Percentiles rank a stretch among this genome's conserved stretches.
phyloP scores from a whole-genome alignment of 2,329 filamentous ascomycete species.

The Tolypocladium paradoxum region DNA sequence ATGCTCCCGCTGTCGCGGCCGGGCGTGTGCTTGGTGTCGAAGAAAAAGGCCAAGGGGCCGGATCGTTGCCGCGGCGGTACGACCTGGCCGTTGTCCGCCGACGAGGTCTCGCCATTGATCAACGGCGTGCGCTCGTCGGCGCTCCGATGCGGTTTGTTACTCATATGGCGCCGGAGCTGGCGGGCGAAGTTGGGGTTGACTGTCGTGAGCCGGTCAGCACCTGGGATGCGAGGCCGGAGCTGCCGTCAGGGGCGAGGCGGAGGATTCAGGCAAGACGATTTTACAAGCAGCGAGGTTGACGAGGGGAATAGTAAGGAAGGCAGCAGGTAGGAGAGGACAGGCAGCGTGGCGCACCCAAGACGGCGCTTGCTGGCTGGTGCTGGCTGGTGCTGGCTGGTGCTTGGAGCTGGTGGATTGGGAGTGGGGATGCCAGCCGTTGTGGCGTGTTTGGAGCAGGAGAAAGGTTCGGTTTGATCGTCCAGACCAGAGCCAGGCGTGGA shows the following conservation, averaged over 20 bases:
- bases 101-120: slow-evolving; percentile 24
- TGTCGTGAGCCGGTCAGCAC: slow-evolving; percentile 13
- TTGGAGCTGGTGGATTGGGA: background rate
- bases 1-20: slow-evolving; percentile 38
- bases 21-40: slow-evolving; percentile 38
- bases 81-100: slow-evolving; percentile 9
- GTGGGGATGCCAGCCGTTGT: background rate
- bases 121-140: slow-evolving; percentile 31
- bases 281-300: background rate
- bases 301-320: background rate
- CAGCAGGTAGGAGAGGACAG: background rate
- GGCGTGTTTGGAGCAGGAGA: background rate
- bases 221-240: background rate
- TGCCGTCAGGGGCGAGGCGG: background rate
- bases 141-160: slow-evolving; percentile 13
- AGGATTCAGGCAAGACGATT: background rate
- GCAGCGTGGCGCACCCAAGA: background rate
- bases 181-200: slow-evolving; percentile 10
- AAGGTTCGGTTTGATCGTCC: no score
- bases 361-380: background rate
- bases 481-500: no score
- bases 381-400: background rate
- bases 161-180: slow-evolving; percentile 21
- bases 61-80: slow-evolving; percentile 10
- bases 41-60: slow-evolving; percentile 30